Conservation (phyloP, 208 protist species). For the Vickermania spadyakhi region DNA sequence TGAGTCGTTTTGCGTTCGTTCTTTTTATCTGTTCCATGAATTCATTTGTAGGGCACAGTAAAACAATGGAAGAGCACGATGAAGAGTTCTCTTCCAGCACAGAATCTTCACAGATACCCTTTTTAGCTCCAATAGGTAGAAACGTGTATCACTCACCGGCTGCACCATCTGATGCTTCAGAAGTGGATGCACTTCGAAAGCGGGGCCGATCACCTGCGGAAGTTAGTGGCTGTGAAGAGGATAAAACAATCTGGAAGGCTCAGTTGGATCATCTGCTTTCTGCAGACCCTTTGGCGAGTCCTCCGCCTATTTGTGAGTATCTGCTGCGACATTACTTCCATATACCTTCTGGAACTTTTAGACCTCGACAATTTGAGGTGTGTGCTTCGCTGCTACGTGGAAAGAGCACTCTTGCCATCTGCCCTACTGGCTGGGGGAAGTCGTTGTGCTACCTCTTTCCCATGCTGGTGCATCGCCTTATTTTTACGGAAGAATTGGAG, state of each 20-base stretch:
- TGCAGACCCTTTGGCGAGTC: background rate
- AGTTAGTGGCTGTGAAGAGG: no score
- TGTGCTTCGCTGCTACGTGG: conserved; percentile 52
- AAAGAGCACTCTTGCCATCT: conserved; percentile 80
- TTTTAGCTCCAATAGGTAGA: no score
- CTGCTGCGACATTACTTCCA: conserved; percentile 48
- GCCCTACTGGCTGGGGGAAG: conserved; percentile 95
- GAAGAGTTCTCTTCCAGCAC: no score
- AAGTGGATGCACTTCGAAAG: no score
- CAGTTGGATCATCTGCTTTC: conserved; percentile 23
- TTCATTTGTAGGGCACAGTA: no score
- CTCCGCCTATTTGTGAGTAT: conserved; percentile 25
- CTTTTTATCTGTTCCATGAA: no score
- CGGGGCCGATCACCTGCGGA: no score
- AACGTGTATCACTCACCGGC: no score
- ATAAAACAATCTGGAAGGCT: conserved; percentile 27
- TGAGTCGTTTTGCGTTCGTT: no score
- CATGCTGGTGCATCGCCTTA: conserved; percentile 73
- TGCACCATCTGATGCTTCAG: no score
- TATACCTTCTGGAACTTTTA: conserved; percentile 51
- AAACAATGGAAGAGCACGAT: no score
- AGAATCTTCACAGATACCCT: no score
- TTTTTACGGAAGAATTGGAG: conserved; percentile 37
- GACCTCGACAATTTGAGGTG: conserved; percentile 68
- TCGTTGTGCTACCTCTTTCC: conserved; percentile 94